Base-by-base conservation (phyloP, 139 green algal species). In the Chlamydomonas asymmetrica region DNA sequence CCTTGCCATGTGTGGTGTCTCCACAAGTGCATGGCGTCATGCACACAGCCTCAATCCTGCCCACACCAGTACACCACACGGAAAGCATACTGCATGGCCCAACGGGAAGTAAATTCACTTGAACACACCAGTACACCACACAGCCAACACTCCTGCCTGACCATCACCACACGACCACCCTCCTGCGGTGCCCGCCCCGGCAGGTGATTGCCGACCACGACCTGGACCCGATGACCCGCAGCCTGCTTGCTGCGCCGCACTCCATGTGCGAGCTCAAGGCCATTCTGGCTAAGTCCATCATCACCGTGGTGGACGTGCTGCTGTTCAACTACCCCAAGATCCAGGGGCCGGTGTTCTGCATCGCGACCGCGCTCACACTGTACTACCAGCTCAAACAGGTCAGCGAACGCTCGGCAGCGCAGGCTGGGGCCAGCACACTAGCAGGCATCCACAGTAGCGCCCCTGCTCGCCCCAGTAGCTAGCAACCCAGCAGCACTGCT, bases 171-270 rank as follows among this genome's bases (percentile, higher is more conserved):
- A 68, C 37, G 37, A 1, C 37, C 18, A 27, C 62, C 37, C 40
- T 25, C 27, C 27, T 48, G 5, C 23, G 41, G 25, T 63, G n/a
- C 27, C 5, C n/a, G 9, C 49, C 49, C 25, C 32, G 27, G 39
- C 75, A 86, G 76, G 71, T 84, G n/a, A 49, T 86, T 8, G 83
- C 75, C 8, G 80, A 86, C 52, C 76, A 83, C 39, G 79, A 86
- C 40, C 40, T 86, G 72, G 67, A 88, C 37, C 83, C 83, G 63
- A 76, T 88, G 76, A 70, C 40, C 29, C 43, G 43, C 6, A 74
- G 50, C 52, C 39, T 88, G 61, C 79, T 88, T 54, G 79, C 79
- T 1, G 57, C 75, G 39, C 83, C 83, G 0, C 72, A 83, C 71
- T 75, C 41, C 48, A 80, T 86, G 76, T 66, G 45, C 4, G 83